These are phyloP conservation scores for Schizochytrium sp. DNA, from an alignment of 108 stramenopile species.

Conservation along the genomic window DNA sequence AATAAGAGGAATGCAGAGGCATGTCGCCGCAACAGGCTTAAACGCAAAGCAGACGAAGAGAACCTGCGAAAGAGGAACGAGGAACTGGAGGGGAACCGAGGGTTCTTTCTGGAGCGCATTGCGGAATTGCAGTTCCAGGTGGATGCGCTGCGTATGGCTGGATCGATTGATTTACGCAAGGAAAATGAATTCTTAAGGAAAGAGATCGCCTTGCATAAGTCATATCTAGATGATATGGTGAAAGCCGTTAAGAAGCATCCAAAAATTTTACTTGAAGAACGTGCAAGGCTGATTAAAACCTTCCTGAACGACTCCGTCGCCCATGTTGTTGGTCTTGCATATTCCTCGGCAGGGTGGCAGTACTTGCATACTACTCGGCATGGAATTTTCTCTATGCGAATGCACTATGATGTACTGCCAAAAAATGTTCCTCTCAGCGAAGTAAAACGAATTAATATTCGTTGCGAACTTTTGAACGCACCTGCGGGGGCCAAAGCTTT, in stretches of 20 bases:
- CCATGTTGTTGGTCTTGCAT: too few species aligned
- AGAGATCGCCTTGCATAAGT: slow-evolving; percentile 13
- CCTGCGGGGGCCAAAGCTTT: too few species aligned
- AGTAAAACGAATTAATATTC: too few species aligned
- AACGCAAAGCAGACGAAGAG: neutral
- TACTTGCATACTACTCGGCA: too few species aligned
- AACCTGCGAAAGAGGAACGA: slow-evolving; percentile 5
- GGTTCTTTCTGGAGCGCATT: neutral
- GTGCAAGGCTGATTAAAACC: too few species aligned
- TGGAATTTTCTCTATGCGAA: too few species aligned
- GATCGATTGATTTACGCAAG: neutral
- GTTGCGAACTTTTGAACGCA: too few species aligned
- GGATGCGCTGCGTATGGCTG: neutral
- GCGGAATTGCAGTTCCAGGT: neutral
- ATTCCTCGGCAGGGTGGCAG: too few species aligned
- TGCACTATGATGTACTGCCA: too few species aligned
- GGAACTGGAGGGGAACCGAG: neutral
- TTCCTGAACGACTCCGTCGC: too few species aligned
- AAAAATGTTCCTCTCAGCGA: too few species aligned
- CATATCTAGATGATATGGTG: neutral
- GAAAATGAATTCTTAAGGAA: slow-evolving; percentile 16
- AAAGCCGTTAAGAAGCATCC: neutral
- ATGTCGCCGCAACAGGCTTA: neutral
- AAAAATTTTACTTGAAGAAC: too few species aligned
- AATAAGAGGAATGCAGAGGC: neutral